A percentile compares a stretch with the other conserved stretches of the same genome.
phyloP scores from a whole-genome alignment of 768 basidiomycete genomes.

The Agrocybe pediades region DNA sequence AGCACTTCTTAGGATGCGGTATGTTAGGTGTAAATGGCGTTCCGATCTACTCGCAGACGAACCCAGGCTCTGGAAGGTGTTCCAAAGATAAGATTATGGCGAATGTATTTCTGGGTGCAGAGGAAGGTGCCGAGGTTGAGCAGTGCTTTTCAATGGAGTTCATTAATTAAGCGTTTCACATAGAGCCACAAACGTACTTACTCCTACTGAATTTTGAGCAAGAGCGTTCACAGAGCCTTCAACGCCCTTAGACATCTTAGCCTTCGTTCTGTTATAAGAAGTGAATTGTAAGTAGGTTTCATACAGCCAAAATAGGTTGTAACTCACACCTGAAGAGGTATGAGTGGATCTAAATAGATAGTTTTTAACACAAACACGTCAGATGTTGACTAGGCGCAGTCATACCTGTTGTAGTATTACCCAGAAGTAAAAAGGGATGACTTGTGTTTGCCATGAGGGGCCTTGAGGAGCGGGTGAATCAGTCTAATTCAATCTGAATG shows the following conservation, averaged over 20 bases:
- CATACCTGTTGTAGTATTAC: constrained; percentile 41
- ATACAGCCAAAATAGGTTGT: background rate
- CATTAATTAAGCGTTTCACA: background rate
- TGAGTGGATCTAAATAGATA: constrained; percentile 31
- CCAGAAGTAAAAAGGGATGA: constrained; percentile 38
- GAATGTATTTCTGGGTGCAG: constrained; percentile 36
- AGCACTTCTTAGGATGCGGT: background rate
- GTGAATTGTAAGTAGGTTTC: background rate
- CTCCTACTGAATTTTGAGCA: constrained; percentile 16
- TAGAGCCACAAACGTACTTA: background rate
- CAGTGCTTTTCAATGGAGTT: constrained; percentile 26
- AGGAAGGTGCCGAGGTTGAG: constrained; percentile 34
- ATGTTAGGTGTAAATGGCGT: constrained; percentile 1
- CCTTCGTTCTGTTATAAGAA: constrained; percentile 33
- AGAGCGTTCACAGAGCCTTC: constrained; percentile 13
- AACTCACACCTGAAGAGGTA: constrained; percentile 27
- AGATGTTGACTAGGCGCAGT: background rate
- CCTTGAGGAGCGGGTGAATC: constrained; percentile 18
- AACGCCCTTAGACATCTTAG: constrained; percentile 28
- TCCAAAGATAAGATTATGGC: constrained; percentile 41
- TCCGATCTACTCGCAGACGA: constrained; percentile 35
- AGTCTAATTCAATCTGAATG: background rate
- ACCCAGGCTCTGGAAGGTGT: constrained; percentile 39
- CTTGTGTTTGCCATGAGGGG: constrained; percentile 38
- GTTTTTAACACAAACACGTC: background rate